Percentiles rank a stretch among this genome's conserved stretches.
These are phyloP conservation scores for Coemansia sp. DNA, from an alignment of 192 early-diverging fungal species.

Conservation along the genomic window DNA sequence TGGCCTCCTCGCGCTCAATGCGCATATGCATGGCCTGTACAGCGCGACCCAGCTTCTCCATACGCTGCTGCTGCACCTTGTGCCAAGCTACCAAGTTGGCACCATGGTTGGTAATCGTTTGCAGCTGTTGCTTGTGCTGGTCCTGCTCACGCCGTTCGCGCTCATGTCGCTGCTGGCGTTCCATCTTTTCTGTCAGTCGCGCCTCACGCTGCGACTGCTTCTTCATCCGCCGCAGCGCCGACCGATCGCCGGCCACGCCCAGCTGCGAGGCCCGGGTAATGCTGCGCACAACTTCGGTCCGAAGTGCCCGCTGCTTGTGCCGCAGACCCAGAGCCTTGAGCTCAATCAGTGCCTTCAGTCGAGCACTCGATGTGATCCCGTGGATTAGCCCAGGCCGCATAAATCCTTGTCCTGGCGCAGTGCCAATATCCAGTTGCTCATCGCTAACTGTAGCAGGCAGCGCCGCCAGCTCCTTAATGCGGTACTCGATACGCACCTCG, in stretches of 20 bases:
- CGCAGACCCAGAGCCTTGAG: conserved; percentile 80
- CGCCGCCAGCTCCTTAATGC: conserved; percentile 75
- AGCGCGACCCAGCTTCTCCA: conserved; percentile 71
- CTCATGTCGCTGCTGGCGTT: conserved; percentile 83
- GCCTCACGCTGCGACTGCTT: conserved; percentile 82
- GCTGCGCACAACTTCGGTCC: conserved; percentile 72
- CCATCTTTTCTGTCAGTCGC: conserved; percentile 83
- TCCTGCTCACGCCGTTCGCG: conserved; percentile 83
- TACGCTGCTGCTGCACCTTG: conserved; percentile 64
- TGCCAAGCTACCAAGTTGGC: conserved; percentile 70
- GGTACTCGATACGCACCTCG: conserved; percentile 67
- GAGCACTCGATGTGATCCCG: conserved; percentile 53
- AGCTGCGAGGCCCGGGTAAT: conserved; percentile 74
- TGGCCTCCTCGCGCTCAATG: conserved; percentile 92
- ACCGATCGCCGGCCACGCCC: conserved; percentile 76
- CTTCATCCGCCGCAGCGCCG: conserved; percentile 75
- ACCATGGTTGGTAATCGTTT: conserved; percentile 73
- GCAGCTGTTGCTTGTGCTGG: conserved; percentile 79
- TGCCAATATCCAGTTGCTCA: conserved; percentile 39
- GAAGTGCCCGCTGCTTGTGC: conserved; percentile 74
- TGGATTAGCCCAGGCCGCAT: conserved; percentile 30
- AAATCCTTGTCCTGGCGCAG: conserved; percentile 11
- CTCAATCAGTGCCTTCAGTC: conserved; percentile 82
- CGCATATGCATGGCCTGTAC: conserved; percentile 76
- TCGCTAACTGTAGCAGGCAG: conserved; percentile 68